Percentiles rank a stretch among this genome's conserved stretches.
phyloP scores from a whole-genome alignment of 2,329 filamentous ascomycete genomes.

The Cladosporium colombiae region DNA sequence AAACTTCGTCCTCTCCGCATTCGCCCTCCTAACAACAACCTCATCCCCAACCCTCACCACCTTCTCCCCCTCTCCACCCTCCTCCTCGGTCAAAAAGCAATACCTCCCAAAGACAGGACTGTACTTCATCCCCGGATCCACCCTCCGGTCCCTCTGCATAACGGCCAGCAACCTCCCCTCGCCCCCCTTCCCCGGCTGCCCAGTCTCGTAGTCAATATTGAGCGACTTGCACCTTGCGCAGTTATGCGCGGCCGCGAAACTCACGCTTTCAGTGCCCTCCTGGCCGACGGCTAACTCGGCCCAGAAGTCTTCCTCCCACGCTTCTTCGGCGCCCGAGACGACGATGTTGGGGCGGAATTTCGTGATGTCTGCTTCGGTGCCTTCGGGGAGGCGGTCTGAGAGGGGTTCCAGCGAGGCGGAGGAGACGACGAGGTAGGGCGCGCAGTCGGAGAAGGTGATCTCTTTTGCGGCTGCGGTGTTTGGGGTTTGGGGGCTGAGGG shows the following conservation, averaged over 20 bases:
- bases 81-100: slow-evolving; percentile 38
- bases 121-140: slow-evolving; percentile 49
- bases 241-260: slow-evolving; percentile 40
- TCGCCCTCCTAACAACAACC: slow-evolving; percentile 43
- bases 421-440: slow-evolving; percentile 72
- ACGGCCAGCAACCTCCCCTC: slow-evolving; percentile 47
- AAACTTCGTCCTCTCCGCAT: slow-evolving; percentile 44
- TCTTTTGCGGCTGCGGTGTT: slow-evolving; percentile 7
- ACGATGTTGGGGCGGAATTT: slow-evolving; percentile 52
- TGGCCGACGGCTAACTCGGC: slow-evolving; percentile 26
- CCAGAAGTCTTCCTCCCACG: slow-evolving; percentile 53
- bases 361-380: slow-evolving; percentile 45
- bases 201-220: slow-evolving; percentile 51
- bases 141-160: slow-evolving; percentile 46
- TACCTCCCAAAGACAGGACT: slow-evolving; percentile 53
- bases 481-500: slow-evolving; percentile 20
- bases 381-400: slow-evolving; percentile 44
- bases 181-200: slow-evolving; percentile 40
- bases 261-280: background rate
- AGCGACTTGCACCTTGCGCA: slow-evolving; percentile 49
- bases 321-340: slow-evolving; percentile 41
- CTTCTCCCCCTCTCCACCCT: slow-evolving; percentile 15
- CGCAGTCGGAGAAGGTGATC: slow-evolving; percentile 72
- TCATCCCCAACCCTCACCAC: slow-evolving; percentile 45
- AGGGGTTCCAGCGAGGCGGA: slow-evolving; percentile 70